Conservation (phyloP, 2,329 filamentous ascomycete species). For the Niveomyces coronatus region DNA sequence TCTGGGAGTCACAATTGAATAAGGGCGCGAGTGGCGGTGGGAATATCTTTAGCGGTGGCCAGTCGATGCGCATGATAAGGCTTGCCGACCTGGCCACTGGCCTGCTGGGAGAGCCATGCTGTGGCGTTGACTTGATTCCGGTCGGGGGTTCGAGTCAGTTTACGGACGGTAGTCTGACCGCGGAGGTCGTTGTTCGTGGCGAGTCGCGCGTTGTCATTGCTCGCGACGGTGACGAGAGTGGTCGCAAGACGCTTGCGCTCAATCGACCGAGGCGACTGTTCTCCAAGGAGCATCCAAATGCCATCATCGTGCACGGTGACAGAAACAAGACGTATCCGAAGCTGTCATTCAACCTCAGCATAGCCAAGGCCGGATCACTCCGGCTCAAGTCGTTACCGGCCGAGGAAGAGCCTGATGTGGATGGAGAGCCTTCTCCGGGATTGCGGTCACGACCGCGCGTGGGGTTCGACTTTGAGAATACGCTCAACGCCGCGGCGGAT, state of each 20-base stretch:
- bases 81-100: slow-evolving; percentile 42
- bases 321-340: slow-evolving; percentile 24
- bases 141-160: slow-evolving; percentile 16
- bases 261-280: slow-evolving; percentile 26
- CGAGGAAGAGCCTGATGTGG: slow-evolving; percentile 16
- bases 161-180: slow-evolving; percentile 32
- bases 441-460: slow-evolving; percentile 21
- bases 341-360: slow-evolving; percentile 41
- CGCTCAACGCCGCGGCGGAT: slow-evolving; percentile 43
- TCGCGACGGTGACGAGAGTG: slow-evolving; percentile 40
- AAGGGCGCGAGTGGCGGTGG: slow-evolving; percentile 39
- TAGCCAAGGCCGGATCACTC: slow-evolving; percentile 29
- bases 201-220: slow-evolving; percentile 46
- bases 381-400: slow-evolving; percentile 21
- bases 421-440: slow-evolving; percentile 15
- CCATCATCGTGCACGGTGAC: slow-evolving; percentile 45
- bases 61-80: slow-evolving; percentile 45
- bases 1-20: slow-evolving; percentile 50
- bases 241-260: slow-evolving; percentile 32
- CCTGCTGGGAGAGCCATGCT: slow-evolving; percentile 47
- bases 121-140: slow-evolving; percentile 37
- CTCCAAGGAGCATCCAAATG: slow-evolving; percentile 33
- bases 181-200: slow-evolving; percentile 45
- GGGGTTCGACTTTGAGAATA: slow-evolving; percentile 41
- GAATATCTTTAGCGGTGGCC: slow-evolving; percentile 45